Base-by-base conservation (phyloP, 805 yeast genomes). In the Hagleromyces aurorensis region DNA sequence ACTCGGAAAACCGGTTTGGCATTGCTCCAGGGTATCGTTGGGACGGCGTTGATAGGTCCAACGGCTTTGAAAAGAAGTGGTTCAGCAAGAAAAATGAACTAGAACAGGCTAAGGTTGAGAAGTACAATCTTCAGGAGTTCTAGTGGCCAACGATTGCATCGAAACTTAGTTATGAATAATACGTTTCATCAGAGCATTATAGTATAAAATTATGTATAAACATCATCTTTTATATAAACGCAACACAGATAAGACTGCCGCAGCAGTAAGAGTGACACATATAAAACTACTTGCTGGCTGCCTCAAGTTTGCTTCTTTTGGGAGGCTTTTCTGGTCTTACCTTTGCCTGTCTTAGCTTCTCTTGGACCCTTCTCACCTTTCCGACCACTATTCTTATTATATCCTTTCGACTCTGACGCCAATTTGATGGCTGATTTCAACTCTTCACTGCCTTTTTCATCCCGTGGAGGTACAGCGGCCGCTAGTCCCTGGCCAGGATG, bases 1-100 rank as follows among this genome's bases (percentile, higher is more conserved):
- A 56, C 32, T 74, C 83, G 0, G 71, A 70, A 13, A 87, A 87
- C 49, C 60, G 97, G 34, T 87, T 83, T 54, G 69, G 69, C 3
- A 75, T 87, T 9, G 57, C 60, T 4, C 94, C 96, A 0, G 96
- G 96, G 0, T 62, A 64, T 41, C 63, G 83, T 34, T 87, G 97
- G 97, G 94, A 83, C 54, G 96, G 96, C 0, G 76, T 87, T 2
- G 87, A 84, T 55, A 61, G 97, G 36, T 75, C 93, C 0, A 87
- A 79, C 49, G 96, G 95, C 3, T 87, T 81, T 55, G 97, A 87
- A 50, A 62, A 59, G 27, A 61, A 67, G 32, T 69, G 81, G 65
- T 65, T 81, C 40, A 63, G 53, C 25, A 63, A 48, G 43, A 64
- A 57, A 33, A 50, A 52, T 9, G 66, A 65, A 20, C 18, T 46